Base-by-base conservation (phyloP, 345 rosid genomes). In the Orychophragmus violaceus region DNA sequence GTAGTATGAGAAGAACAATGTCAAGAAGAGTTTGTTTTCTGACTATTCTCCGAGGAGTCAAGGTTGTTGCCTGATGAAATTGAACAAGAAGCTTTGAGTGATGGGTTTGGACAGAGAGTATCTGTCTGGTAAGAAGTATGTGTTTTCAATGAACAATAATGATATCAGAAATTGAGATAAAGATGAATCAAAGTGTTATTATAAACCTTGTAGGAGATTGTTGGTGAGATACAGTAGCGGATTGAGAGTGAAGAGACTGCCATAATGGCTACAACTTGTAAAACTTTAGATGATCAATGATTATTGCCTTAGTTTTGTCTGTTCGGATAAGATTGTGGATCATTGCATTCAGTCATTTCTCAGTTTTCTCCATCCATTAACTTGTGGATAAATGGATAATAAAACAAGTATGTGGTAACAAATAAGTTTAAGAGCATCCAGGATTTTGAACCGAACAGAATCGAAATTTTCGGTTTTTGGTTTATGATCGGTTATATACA, bases 211-310 rank as follows among this genome's bases (percentile, higher is more conserved):
- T 71, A 70, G 36, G 80, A 62, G 60, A 79, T 58, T 56, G 68
- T 33, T 1, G 87, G 62, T 46, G 87, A 82, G 71, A 70, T 66
- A 72, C 77, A 82, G 53, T 23, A 59, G 25, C 69, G 29, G 39
- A 83, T 22, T 46, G 90, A 78, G 52, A 82, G 71, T 19, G 86
- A 83, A 68, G 85, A 79, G 39, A 79, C 62, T 19, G 85, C 83
- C 91, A 88, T 84, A 21, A 21, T 36, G 59, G 69, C 67, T 57
- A 67, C 62, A 61, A 44, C 11, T 36, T 14, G 6, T 13, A 29
- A 70, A 48, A 18, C 27, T 48, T 54, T 5, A 7, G 67, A 28
- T 7, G 36, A 14, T 36, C 53, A 4, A 35, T 27, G 44, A 1
- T 11, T 68, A 70, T 32, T 53, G 63, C 32, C 6, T 71, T 18